A percentile compares a stretch with the other conserved stretches of the same genome.
Evolutionary conservation across 805 yeast genomes (phyloP).

Genomic region (Candida oleophila): DNA sequence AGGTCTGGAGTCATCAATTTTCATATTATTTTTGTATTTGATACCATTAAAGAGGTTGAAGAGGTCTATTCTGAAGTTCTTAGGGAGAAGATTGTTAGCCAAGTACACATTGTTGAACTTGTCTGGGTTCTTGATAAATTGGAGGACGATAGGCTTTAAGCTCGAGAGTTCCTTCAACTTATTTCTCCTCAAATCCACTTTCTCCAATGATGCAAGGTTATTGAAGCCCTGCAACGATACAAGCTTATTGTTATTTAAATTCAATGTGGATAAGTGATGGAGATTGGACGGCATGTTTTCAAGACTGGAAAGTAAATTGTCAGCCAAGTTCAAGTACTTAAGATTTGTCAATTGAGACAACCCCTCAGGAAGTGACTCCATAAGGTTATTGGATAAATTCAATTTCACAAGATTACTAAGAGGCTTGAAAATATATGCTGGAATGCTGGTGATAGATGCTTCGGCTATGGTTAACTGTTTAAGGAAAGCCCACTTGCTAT

Average conservation of each 20-base stretch:
- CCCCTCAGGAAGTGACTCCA: slow-evolving; percentile 53
- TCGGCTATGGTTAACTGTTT: slow-evolving; percentile 42
- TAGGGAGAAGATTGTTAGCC: slow-evolving; percentile 43
- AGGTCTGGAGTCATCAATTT: slow-evolving; percentile 60
- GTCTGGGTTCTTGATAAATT: slow-evolving; percentile 26
- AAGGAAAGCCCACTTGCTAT: slow-evolving; percentile 38
- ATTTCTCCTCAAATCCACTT: slow-evolving; percentile 54
- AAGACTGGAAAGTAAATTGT: slow-evolving; percentile 37
- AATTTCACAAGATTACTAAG: slow-evolving; percentile 41
- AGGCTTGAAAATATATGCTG: slow-evolving; percentile 37
- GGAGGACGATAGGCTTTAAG: slow-evolving; percentile 36
- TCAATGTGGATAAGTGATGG: slow-evolving; percentile 42
- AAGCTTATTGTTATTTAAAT: slow-evolving; percentile 50
- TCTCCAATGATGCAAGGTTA: slow-evolving; percentile 41
- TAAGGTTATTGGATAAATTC: slow-evolving; percentile 55
- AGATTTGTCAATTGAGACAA: slow-evolving; percentile 46
- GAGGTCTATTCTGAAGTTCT: slow-evolving; percentile 50
- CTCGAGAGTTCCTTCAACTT: slow-evolving; percentile 30
- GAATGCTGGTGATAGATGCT: slow-evolving; percentile 37
- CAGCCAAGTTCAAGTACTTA: slow-evolving; percentile 46
- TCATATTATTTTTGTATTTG: slow-evolving; percentile 43
- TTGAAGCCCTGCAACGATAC: slow-evolving; percentile 45
- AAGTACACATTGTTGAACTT: slow-evolving; percentile 41
- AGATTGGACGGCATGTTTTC: slow-evolving; percentile 34
- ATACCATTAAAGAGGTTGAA: slow-evolving; percentile 58